Base-by-base conservation (phyloP, 495 filamentous ascomycete genomes). In the Penicillium cosmopolitanum region DNA sequence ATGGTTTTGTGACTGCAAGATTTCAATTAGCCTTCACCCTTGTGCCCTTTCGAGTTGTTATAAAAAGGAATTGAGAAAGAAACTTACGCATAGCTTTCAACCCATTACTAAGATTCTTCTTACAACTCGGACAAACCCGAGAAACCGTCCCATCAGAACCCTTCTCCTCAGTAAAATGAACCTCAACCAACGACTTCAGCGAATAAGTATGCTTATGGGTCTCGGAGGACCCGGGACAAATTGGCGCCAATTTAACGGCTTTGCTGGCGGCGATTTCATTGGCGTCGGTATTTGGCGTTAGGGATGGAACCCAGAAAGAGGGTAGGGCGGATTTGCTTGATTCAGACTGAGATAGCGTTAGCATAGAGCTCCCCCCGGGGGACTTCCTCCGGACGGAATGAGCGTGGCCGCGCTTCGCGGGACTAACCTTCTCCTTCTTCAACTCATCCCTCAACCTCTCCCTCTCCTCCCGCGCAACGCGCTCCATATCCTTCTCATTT, bases 251-350 rank as follows among this genome's bases (percentile, higher is more conserved):
- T 66, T 96, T 96, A 50, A 79, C 67, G 35, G 86, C 79, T 68
- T 87, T 90, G 21, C 80, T 80, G 10, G 78, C 70, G 4, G 73
- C 68, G 48, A 79, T 75, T 50, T 82, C 80, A 58, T 77, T 73
- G 3, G 70, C 68, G 61, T 88, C 79, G 12, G 73, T 79, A 8
- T 51, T 64, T n/a, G 94, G 92, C 0, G 91, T 95, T 33, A 96
- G 78, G 1, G 90, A 89, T 0, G 95, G 94, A 0, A 96, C 88
- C 95, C 95, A 98, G 77, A 98, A 98, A 3, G 93, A 95, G 0
- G 92, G 91, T 0, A 97, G 75, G n/a, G 84, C 86, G 0, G 86
- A 86, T 67, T 90, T 89, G 1, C 84, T 82, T 0, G 85, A 83
- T 74, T 83, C 66, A 4, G 28, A 31, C 28, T 31, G 28, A 23